A percentile compares a stretch with the other conserved stretches of the same genome.
Conservation (phyloP, 805 yeast genomes). For the Candida lessepsii region DNA sequence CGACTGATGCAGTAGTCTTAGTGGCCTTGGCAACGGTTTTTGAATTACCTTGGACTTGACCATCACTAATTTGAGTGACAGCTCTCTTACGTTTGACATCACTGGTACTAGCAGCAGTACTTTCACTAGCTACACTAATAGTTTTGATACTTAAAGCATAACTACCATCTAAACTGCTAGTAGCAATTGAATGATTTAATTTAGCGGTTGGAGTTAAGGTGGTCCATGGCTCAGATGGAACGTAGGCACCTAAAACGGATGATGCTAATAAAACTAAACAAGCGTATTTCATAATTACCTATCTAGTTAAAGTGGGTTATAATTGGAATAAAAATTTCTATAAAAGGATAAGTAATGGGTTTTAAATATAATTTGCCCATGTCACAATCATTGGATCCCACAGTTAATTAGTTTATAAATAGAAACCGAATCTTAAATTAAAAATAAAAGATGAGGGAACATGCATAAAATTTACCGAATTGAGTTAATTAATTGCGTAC, state of each 20-base stretch:
- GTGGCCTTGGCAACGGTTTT: conserved; percentile 16
- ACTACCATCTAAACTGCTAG: conserved; percentile 27
- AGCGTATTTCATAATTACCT: conserved; percentile 10
- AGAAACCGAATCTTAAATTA: conserved; percentile 4
- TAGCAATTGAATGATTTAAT: conserved; percentile 17
- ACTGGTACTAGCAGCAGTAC: conserved; percentile 11
- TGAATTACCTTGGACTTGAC: conserved; percentile 42
- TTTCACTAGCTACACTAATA: conserved; percentile 18
- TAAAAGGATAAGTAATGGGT: conserved; percentile 5
- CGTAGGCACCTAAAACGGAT: conserved; percentile 15
- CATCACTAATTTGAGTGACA: conserved; percentile 46
- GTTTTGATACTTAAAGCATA: conserved; percentile 33
- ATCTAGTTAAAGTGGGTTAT: conserved; percentile 7
- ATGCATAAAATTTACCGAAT: neutral
- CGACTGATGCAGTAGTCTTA: conserved; percentile 18
- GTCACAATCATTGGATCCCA: neutral
- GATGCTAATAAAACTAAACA: conserved; percentile 5
- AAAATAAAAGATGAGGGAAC: neutral
- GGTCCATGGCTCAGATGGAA: conserved; percentile 27
- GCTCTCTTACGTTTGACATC: conserved; percentile 7
- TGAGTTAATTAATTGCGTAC: conserved; percentile 2
- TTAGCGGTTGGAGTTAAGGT: conserved; percentile 31
- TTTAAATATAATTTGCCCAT: neutral
- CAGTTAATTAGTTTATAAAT: conserved; percentile 2
- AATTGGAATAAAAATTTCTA: conserved; percentile 2